Percentiles rank a stretch among this genome's conserved stretches.
Evolutionary conservation across 257 asterid genomes (phyloP).

Genomic region (Scutellaria minor): DNA sequence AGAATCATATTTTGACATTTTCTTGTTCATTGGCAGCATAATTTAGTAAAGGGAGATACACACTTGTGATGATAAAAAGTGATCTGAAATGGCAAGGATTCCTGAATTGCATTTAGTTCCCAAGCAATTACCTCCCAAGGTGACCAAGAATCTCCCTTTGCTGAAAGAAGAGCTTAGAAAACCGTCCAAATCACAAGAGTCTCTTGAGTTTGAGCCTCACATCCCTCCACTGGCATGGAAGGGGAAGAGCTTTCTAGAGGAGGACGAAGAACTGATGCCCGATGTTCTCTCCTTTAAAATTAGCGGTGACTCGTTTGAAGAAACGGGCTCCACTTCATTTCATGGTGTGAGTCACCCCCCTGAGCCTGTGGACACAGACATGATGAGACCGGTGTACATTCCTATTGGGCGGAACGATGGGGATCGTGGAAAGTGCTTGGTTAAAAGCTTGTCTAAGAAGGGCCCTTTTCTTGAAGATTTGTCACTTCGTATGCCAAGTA

Average conservation of each 20-base stretch:
- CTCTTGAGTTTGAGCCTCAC: slow-evolving; percentile 44
- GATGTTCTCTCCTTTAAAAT: slow-evolving; percentile 56
- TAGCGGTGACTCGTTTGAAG: slow-evolving; percentile 67
- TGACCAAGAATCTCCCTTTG: slow-evolving; percentile 42
- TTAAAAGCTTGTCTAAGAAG: slow-evolving; percentile 56
- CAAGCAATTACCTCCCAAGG: slow-evolving; percentile 53
- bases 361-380: slow-evolving; percentile 76
- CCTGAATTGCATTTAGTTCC: slow-evolving; percentile 56
- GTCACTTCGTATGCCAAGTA: slow-evolving; percentile 53
- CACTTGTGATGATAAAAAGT: slow-evolving; percentile 63
- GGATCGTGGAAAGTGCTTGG: slow-evolving; percentile 53
- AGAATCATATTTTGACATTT: background rate
- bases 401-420: slow-evolving; percentile 62
- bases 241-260: slow-evolving; percentile 56
- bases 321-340: slow-evolving; percentile 75
- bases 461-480: slow-evolving; percentile 71
- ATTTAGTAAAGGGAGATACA: slow-evolving; percentile 27
- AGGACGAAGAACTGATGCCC: slow-evolving; percentile 57
- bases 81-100: slow-evolving; percentile 61
- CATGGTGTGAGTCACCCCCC: slow-evolving; percentile 93
- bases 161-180: slow-evolving; percentile 48
- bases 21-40: slow-evolving; percentile 42
- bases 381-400: slow-evolving; percentile 75
- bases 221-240: slow-evolving; percentile 54
- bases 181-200: slow-evolving; percentile 38